Evolutionary conservation across 441 rosid species (phyloP), one percentile per base, ranked within the genome.

Genomic region (Sinapis alba): DNA sequence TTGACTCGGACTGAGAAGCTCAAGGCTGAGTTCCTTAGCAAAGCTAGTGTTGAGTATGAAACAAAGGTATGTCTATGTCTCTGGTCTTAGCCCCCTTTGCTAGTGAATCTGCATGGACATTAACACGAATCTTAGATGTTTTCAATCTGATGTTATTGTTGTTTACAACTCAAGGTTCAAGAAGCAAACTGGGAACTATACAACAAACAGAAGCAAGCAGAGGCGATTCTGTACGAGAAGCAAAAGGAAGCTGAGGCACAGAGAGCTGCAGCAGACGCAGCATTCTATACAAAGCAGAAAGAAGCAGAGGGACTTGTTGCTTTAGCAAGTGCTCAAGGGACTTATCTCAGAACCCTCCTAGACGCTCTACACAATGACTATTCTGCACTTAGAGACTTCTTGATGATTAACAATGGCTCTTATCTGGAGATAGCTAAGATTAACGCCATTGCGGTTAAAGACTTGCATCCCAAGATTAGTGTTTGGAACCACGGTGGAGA

Each of bases 161-260:
- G 51, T n/a, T 5, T 43, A 43, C 51, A 13, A 43, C 18, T 13
- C 50, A 43, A 43, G 85, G 93, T 89, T 27, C 97, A 91, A 85
- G 92, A 90, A 73, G 93, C 95, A 10, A 89, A 88, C 15, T 86
- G 92, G 97, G 88, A 85, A 43, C 73, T 89, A 4, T 86, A 86
- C 76, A 80, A 76, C 76, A 92, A 92, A 41, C 92, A 88, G 74
- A 88, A 87, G 72, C 83, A 75, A 53, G 93, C 90, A 7, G 96
- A 90, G 26, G 94, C 94, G 3, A 62, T 75, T 20, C 79, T 88
- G 1, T 87, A 83, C 59, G 79, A 85, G 72, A 88, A 78, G 38
- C 81, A 84, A 74, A 89, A 83, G 72, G 84, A 86, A 62, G 92
- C 90, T 0, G 86, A 78, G 7, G 96, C 90, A 3, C 87, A 88